Base-by-base conservation (phyloP, 2,329 filamentous ascomycete genomes). In the Madurella mycetomatis region DNA sequence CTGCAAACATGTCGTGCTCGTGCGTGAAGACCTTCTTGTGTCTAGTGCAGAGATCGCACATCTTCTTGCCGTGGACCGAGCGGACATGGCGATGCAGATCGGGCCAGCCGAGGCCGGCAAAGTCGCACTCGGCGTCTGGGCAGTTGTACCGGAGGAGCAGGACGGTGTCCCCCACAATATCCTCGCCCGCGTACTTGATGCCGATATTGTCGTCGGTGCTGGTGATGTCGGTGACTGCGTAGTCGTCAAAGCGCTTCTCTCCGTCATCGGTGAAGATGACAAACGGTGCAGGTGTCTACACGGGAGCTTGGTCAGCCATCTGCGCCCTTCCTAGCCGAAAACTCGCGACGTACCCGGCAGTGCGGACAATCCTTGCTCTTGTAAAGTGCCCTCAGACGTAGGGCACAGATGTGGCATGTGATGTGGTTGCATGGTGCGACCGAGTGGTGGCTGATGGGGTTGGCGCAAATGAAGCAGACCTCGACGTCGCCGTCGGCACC, bases 21-120 rank as follows among this genome's bases (percentile, higher is more conserved):
- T 99, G 94, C 1, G 94, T 96, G 65, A 99, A 99, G 34, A 96
- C 91, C 67, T 96, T 96, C 73, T 99, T 99, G 76, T 96, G 92
- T 56, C 91, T 79, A 7, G 92, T 81, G 72, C 92, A 96, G 11
- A 96, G 78, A 70, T 96, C 90, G 71, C 88, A 95, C 86, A 95
- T 92, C 68, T 88, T 86, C 73, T 92, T 95, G 60, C 86, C 80
- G 74, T 99, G 94, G 54, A 81, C 82, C 49, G 77, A 83, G 67
- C 87, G 88, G 53, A 96, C 92, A 76, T 99, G 90, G 63, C 91
- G 75, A 62, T 81, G 78, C 49, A 81, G 68, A 58, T 81, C 78
- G 11, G 75, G 76, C 77, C 78, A 81, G 57, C 78, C 77, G 52
- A 92, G 74, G 67, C 90, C 95, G 41, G 91, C 90, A 62, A 90